Conservation (phyloP, 2,329 filamentous ascomycete species). For the Talaromyces pinophilus region DNA sequence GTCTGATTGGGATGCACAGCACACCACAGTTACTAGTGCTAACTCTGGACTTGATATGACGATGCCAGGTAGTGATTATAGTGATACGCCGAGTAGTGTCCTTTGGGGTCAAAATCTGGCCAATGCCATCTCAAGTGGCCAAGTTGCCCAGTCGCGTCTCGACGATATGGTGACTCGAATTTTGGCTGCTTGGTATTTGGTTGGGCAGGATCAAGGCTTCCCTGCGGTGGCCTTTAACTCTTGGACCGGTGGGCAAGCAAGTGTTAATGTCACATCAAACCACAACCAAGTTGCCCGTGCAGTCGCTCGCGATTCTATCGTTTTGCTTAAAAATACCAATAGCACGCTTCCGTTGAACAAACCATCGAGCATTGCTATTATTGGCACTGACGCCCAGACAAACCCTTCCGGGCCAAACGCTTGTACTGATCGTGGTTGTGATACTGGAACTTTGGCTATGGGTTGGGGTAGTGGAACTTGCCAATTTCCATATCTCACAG, state of each 20-base stretch:
- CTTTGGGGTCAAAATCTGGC: slow-evolving; percentile 77
- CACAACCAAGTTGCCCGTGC: slow-evolving; percentile 72
- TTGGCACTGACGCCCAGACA: slow-evolving; percentile 73
- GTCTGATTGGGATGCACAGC: slow-evolving; percentile 48
- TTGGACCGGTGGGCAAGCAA: slow-evolving; percentile 45
- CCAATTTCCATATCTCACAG: slow-evolving; percentile 61
- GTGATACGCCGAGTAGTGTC: slow-evolving; percentile 69
- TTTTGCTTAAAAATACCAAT: slow-evolving; percentile 62
- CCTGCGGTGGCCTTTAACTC: slow-evolving; percentile 54
- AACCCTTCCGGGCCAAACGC: slow-evolving; percentile 69
- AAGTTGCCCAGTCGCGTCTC: slow-evolving; percentile 75
- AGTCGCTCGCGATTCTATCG: slow-evolving; percentile 72
- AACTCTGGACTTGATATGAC: slow-evolving; percentile 51
- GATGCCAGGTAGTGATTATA: slow-evolving; percentile 41
- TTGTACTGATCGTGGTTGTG: slow-evolving; percentile 78
- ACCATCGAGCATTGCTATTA: slow-evolving; percentile 63
- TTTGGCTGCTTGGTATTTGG: slow-evolving; percentile 86
- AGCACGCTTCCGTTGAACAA: slow-evolving; percentile 53
- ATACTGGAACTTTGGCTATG: slow-evolving; percentile 78
- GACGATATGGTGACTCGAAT: slow-evolving; percentile 89
- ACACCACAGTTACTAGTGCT: slow-evolving; percentile 44
- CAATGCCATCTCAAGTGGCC: slow-evolving; percentile 75
- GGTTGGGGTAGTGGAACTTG: slow-evolving; percentile 91
- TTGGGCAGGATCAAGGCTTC: slow-evolving; percentile 62
- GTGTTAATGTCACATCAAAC: slow-evolving; percentile 63